Evolutionary conservation across 306 rosid species (phyloP).

Genomic region (Corylus heterophylla): DNA sequence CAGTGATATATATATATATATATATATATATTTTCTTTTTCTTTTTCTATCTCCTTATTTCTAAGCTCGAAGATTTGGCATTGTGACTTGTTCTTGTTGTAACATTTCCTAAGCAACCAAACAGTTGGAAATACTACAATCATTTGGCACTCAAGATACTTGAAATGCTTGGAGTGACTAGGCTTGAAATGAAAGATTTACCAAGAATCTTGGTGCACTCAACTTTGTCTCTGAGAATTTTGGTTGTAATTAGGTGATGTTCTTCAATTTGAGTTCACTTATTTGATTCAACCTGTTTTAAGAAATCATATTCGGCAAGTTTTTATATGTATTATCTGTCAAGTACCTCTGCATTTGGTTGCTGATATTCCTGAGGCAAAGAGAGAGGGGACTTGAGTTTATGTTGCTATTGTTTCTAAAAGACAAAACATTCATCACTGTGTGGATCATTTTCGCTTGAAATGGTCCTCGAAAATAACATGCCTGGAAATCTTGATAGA

Average conservation of each 20-base stretch:
- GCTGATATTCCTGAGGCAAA: not conserved
- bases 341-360: not conserved
- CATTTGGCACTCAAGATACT: not conserved
- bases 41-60: not conserved
- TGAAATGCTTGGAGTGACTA: not conserved
- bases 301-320: not conserved
- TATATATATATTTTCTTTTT: not conserved
- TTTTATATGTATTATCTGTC: not conserved
- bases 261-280: not conserved
- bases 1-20: not conserved
- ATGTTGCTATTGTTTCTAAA: not conserved
- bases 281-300: not conserved
- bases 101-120: not conserved
- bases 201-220: not conserved
- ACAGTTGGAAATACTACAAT: not conserved
- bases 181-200: not conserved
- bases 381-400: not conserved
- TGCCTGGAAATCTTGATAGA: not conserved
- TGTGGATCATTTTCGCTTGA: not conserved
- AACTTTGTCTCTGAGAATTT: not conserved
- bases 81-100: not conserved
- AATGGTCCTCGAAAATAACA: not conserved
- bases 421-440: not conserved
- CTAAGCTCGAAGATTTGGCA: not conserved
- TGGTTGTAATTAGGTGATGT: not conserved